Evolutionary conservation across 2,329 filamentous ascomycete genomes (phyloP).

Genomic region (Gliomastix tumulicola): DNA sequence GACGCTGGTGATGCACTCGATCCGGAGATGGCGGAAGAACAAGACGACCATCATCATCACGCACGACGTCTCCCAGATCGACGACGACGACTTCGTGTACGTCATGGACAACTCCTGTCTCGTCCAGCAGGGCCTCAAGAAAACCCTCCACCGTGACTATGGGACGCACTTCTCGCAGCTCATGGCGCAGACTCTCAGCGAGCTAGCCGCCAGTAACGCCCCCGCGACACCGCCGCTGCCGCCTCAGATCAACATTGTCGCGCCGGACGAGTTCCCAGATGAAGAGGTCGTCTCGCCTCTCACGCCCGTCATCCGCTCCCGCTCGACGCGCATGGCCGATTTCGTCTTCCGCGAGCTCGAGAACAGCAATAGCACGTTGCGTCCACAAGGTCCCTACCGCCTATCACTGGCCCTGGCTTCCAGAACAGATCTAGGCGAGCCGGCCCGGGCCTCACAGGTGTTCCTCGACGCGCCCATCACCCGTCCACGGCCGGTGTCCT

Average conservation of each 20-base stretch:
- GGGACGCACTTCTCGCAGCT: constrained; percentile 40
- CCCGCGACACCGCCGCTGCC: background rate
- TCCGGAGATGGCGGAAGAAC: constrained; percentile 67
- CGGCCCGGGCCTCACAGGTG: no score
- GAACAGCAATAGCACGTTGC: no score
- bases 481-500: no score
- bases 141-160: constrained; percentile 38
- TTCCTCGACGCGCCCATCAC: no score
- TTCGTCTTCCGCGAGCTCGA: constrained; percentile 12
- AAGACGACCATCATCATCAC: constrained; percentile 94
- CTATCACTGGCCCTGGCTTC: no score
- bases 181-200: constrained; percentile 10
- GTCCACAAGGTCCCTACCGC: no score
- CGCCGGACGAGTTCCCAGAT: no score
- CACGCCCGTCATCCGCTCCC: constrained; percentile 1
- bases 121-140: constrained; percentile 60
- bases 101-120: constrained; percentile 66
- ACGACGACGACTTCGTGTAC: constrained; percentile 67
- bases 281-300: constrained; percentile 1
- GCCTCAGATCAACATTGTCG: constrained; percentile 2
- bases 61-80: constrained; percentile 76
- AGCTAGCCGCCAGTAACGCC: constrained; percentile 7
- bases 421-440: no score
- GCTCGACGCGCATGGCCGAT: constrained; percentile 3
- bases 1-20: constrained; percentile 61